Percentiles rank a stretch among this genome's conserved stretches.
Conservation (phyloP, 495 filamentous ascomycete genomes). For the Lasiosphaeria miniovina region DNA sequence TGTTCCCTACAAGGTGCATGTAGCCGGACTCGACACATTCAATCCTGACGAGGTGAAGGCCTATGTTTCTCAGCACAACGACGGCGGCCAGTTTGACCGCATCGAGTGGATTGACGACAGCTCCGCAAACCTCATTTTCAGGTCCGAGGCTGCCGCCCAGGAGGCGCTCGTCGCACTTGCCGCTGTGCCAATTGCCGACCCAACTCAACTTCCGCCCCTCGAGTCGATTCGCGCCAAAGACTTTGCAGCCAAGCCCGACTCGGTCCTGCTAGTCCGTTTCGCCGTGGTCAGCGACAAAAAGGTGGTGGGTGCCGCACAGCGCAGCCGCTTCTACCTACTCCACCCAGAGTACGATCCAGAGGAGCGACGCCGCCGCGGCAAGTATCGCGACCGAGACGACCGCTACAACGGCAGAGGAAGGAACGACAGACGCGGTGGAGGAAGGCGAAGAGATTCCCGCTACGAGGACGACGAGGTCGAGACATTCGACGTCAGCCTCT, state of each 20-base stretch:
- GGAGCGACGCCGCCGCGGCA: slow-evolving; percentile 56
- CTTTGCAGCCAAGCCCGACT: slow-evolving; percentile 63
- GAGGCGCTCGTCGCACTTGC: slow-evolving; percentile 68
- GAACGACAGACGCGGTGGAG: slow-evolving; percentile 40
- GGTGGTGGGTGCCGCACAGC: slow-evolving; percentile 65
- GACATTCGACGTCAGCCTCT: slow-evolving; percentile 69
- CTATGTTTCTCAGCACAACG: slow-evolving; percentile 65
- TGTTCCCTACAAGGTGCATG: slow-evolving; percentile 67
- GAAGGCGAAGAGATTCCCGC: slow-evolving; percentile 49
- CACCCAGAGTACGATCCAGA: slow-evolving; percentile 85
- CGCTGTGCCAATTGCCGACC: slow-evolving; percentile 39
- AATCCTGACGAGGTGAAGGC: slow-evolving; percentile 70
- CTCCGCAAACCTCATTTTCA: slow-evolving; percentile 82
- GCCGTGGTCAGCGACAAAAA: slow-evolving; percentile 78
- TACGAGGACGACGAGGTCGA: slow-evolving; percentile 47
- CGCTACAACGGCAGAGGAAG: slow-evolving; percentile 46
- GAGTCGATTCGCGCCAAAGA: slow-evolving; percentile 59
- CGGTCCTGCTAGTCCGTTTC: slow-evolving; percentile 65
- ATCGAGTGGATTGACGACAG: slow-evolving; percentile 96
- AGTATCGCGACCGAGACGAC: slow-evolving; percentile 57
- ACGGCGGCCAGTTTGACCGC: slow-evolving; percentile 48
- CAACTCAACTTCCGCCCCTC: slow-evolving; percentile 47
- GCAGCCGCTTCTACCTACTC: slow-evolving; percentile 86
- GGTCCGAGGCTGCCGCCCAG: slow-evolving; percentile 58
- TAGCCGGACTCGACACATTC: slow-evolving; percentile 79